phyloP scores from a whole-genome alignment of 345 rosid species.

The Bretschneidera sinensis region DNA sequence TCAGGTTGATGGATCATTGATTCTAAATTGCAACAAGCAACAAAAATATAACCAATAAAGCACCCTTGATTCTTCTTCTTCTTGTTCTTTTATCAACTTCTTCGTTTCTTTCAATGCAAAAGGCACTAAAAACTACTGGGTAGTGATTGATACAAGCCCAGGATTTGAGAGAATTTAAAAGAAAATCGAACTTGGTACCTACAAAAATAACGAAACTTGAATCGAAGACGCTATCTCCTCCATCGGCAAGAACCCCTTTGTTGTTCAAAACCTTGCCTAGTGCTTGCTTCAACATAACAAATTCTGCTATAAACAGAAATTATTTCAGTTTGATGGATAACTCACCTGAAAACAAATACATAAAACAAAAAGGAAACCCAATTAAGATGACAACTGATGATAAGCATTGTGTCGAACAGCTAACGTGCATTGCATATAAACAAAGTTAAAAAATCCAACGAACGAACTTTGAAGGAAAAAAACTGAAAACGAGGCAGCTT shows the following conservation, averaged over 20 bases:
- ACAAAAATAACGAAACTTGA: neutral
- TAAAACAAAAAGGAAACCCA: too few species aligned
- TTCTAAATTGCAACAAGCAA: neutral
- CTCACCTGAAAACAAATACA: neutral
- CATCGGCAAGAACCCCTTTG: slow-evolving; percentile 10
- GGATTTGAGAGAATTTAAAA: neutral
- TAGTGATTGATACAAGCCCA: neutral
- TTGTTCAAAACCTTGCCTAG: slow-evolving; percentile 28
- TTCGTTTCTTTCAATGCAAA: neutral
- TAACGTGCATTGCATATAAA: slow-evolving; percentile 9
- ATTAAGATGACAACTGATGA: neutral
- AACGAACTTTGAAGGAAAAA: neutral
- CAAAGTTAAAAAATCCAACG: neutral
- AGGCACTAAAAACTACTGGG: neutral
- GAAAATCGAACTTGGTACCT: slow-evolving; percentile 2
- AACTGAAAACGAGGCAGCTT: too few species aligned
- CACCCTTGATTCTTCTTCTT: too few species aligned
- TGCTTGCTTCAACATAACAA: slow-evolving; percentile 48
- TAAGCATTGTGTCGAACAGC: slow-evolving; percentile 19
- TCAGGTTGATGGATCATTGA: too few species aligned
- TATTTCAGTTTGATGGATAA: too few species aligned
- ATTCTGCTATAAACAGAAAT: slow-evolving; percentile 12
- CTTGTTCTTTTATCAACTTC: too few species aligned
- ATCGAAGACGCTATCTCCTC: neutral
- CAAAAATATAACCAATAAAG: neutral